These are phyloP conservation scores for Rubus parviflorus DNA, from an alignment of 306 rosid genomes.

Conservation along the genomic window DNA sequence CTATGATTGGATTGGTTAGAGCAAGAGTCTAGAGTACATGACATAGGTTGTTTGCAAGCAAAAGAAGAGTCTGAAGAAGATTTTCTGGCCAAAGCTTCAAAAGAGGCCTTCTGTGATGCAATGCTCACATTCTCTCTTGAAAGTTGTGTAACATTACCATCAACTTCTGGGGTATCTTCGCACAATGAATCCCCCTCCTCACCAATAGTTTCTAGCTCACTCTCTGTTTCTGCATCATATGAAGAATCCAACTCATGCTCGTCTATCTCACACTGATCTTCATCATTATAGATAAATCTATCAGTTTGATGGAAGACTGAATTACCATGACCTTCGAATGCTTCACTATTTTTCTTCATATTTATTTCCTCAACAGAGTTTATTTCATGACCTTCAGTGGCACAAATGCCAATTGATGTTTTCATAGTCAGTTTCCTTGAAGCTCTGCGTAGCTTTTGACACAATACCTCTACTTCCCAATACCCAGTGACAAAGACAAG, in stretches of 20 bases:
- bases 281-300: conserved; percentile 62
- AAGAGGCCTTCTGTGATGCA: conserved; percentile 68
- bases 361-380: conserved; percentile 40
- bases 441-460: conserved; percentile 71
- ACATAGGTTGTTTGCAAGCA: conserved; percentile 27
- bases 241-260: conserved; percentile 52
- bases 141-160: conserved; percentile 35
- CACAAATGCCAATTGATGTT: conserved; percentile 39
- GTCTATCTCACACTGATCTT: conserved; percentile 41
- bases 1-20: conserved; percentile 37
- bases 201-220: conserved; percentile 59
- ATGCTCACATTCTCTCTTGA: conserved; percentile 53
- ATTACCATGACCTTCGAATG: conserved; percentile 54
- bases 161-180: conserved; percentile 38
- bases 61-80: conserved; percentile 27
- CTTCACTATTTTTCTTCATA: conserved; percentile 71
- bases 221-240: conserved; percentile 63
- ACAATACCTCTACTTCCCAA: conserved; percentile 78
- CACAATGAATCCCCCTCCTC: conserved; percentile 30
- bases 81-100: conserved; percentile 62
- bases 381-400: conserved; percentile 28
- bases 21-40: conserved; percentile 32
- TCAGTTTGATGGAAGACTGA: conserved; percentile 50
- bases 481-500: conserved; percentile 87
- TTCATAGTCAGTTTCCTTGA: conserved; percentile 54